Evolutionary conservation across 169 alveolate genomes (phyloP).

Genomic region (Plasmodium vivax): DNA sequence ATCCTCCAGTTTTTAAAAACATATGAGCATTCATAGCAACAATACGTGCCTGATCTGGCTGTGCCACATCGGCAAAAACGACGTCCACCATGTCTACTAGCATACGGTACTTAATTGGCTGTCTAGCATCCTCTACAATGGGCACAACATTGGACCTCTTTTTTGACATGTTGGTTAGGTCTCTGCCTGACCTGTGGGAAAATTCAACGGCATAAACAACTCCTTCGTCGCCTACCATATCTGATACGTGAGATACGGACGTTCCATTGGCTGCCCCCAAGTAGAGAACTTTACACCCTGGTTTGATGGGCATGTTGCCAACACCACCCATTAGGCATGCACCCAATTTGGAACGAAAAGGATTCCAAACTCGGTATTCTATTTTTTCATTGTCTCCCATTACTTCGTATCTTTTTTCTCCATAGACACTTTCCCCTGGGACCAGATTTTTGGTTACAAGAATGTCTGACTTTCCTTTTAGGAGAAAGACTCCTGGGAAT

Average conservation of each 20-base stretch:
- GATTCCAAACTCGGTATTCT: slow-evolving; percentile 99
- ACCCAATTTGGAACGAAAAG: slow-evolving; percentile 99
- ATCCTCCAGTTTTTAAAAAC: slow-evolving; percentile 98
- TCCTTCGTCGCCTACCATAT: slow-evolving; percentile 98
- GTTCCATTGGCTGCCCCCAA: slow-evolving; percentile 99
- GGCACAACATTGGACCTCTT: slow-evolving; percentile 98
- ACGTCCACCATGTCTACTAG: slow-evolving; percentile 99
- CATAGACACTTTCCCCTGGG: slow-evolving; percentile 99
- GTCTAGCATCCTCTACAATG: slow-evolving; percentile 99
- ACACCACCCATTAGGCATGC: slow-evolving; percentile 99
- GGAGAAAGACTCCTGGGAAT: slow-evolving; percentile 96
- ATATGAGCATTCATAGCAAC: slow-evolving; percentile 95
- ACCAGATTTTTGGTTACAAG: slow-evolving; percentile 96
- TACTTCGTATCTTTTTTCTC: slow-evolving; percentile 97
- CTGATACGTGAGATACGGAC: slow-evolving; percentile 99
- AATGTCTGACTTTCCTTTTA: slow-evolving; percentile 97
- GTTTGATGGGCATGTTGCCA: slow-evolving; percentile 96
- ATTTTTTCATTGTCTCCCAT: slow-evolving; percentile 92
- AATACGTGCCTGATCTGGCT: slow-evolving; percentile 98
- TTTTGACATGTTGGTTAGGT: slow-evolving; percentile 98
- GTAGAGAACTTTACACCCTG: slow-evolving; percentile 97
- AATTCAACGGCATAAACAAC: slow-evolving; percentile 99
- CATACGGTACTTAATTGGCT: slow-evolving; percentile 98
- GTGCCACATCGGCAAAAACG: slow-evolving; percentile 99
- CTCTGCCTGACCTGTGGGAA: slow-evolving; percentile 98